Evolutionary conservation across 2,329 filamentous ascomycete genomes (phyloP).

Genomic region (Pseudogymnoascus sp.): DNA sequence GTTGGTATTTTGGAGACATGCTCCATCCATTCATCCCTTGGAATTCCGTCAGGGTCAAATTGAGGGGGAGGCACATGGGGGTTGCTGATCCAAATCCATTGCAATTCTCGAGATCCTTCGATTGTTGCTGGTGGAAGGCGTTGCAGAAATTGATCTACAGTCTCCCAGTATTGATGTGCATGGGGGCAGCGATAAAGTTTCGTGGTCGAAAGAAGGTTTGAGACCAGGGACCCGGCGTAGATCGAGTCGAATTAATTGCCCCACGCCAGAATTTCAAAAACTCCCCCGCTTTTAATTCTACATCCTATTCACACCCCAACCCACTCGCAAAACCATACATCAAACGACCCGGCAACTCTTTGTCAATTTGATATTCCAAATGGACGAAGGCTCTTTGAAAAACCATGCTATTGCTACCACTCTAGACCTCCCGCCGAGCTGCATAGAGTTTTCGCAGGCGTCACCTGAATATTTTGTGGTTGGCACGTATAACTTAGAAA

Average conservation of each 20-base stretch:
- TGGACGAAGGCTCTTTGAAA: conserved; percentile 2
- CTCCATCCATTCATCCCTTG: background rate
- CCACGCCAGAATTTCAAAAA: conserved; percentile 1
- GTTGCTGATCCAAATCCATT: conserved; percentile 71
- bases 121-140: conserved; percentile 64
- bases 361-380: conserved; percentile 3
- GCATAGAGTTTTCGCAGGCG: conserved; percentile 64
- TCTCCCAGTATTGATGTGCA: conserved; percentile 50
- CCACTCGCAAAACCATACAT: background rate
- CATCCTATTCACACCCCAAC: background rate
- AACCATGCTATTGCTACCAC: conserved; percentile 31
- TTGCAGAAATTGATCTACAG: conserved; percentile 56
- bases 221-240: background rate
- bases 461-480: conserved; percentile 64
- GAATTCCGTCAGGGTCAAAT: conserved; percentile 22
- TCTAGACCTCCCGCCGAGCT: conserved; percentile 67
- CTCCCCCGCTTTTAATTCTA: conserved; percentile 1
- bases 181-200: background rate
- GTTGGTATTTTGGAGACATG: background rate
- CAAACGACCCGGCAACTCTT: background rate
- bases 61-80: conserved; percentile 42
- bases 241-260: conserved; percentile 5
- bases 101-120: conserved; percentile 36
- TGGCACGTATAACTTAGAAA: conserved; percentile 76
- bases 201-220: conserved; percentile 3